A percentile compares a stretch with the other conserved stretches of the same genome.
phyloP scores from a whole-genome alignment of 2,329 filamentous ascomycete genomes.

The Setomelanomma holmii region DNA sequence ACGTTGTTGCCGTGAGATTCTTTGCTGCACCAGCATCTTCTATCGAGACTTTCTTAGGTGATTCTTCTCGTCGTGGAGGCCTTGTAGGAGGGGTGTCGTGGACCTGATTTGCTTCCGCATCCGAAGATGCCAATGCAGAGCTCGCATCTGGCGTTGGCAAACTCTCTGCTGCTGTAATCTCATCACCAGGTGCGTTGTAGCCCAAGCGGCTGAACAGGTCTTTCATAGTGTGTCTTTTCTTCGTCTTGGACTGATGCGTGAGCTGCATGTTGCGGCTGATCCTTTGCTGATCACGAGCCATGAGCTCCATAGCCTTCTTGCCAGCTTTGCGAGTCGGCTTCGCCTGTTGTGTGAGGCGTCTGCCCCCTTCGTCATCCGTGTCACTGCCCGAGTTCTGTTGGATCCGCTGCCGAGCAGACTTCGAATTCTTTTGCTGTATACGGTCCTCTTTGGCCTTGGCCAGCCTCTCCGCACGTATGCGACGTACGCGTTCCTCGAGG shows the following conservation, averaged over 20 bases:
- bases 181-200: slow-evolving; percentile 58
- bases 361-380: slow-evolving; percentile 62
- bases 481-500: slow-evolving; percentile 74
- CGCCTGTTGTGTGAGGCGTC: slow-evolving; percentile 68
- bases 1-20: background rate
- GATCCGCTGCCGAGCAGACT: slow-evolving; percentile 21
- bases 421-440: slow-evolving; percentile 47
- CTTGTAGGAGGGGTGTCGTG: slow-evolving; percentile 55
- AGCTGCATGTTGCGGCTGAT: slow-evolving; percentile 90
- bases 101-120: slow-evolving; percentile 53
- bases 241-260: slow-evolving; percentile 82
- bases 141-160: slow-evolving; percentile 49
- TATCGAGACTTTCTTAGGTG: slow-evolving; percentile 10
- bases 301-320: slow-evolving; percentile 93
- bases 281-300: slow-evolving; percentile 92
- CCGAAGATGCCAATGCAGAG: slow-evolving; percentile 66
- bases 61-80: slow-evolving; percentile 41
- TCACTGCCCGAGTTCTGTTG: slow-evolving; percentile 58
- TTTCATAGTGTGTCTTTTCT: slow-evolving; percentile 86
- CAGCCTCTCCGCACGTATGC: slow-evolving; percentile 74
- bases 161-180: slow-evolving; percentile 7
- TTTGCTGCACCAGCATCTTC: background rate
- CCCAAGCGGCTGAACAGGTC: slow-evolving; percentile 87
- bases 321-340: slow-evolving; percentile 83
- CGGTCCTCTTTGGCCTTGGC: slow-evolving; percentile 59